Conservation (phyloP, 164 flowering plant species). For the Stephania yunnanensis region DNA sequence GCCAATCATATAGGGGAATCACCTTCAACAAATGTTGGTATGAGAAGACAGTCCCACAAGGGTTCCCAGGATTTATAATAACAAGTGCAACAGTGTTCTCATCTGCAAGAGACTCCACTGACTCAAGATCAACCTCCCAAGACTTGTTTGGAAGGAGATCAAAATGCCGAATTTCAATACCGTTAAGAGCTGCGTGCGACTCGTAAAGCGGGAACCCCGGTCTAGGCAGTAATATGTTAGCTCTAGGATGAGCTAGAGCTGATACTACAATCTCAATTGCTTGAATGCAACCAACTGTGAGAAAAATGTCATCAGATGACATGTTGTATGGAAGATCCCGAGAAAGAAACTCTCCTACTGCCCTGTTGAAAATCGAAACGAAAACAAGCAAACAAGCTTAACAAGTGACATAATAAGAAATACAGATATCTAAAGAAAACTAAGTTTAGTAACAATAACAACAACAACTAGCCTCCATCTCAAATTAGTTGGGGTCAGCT, state of each 20-base stretch:
- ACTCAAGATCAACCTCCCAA: constrained; percentile 83
- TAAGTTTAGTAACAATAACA: too few relatives aligned
- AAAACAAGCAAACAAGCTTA: background rate
- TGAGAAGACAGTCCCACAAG: constrained; percentile 84
- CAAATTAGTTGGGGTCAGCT: too few relatives aligned
- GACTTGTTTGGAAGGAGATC: constrained; percentile 70
- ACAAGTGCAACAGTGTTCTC: constrained; percentile 79
- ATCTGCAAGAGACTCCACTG: constrained; percentile 67
- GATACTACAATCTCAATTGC: constrained; percentile 70
- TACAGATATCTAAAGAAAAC: too few relatives aligned
- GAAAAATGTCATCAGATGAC: constrained; percentile 64
- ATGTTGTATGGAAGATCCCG: constrained; percentile 71
- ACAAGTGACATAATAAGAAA: background rate
- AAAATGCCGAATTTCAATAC: constrained; percentile 57
- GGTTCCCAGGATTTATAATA: constrained; percentile 87
- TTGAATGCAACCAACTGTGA: constrained; percentile 84
- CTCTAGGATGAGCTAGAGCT: constrained; percentile 64
- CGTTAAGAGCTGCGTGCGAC: constrained; percentile 52
- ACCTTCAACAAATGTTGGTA: constrained; percentile 75
- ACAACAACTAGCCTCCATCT: too few relatives aligned
- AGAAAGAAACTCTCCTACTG: constrained; percentile 73
- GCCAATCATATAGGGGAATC: background rate
- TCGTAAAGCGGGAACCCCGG: constrained; percentile 87
- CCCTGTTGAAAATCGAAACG: constrained; percentile 33
- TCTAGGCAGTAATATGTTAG: constrained; percentile 79